Evolutionary conservation across 495 filamentous ascomycete species (phyloP), one percentile per base, ranked within the genome.

Genomic region (Aspergillus diversus): DNA sequence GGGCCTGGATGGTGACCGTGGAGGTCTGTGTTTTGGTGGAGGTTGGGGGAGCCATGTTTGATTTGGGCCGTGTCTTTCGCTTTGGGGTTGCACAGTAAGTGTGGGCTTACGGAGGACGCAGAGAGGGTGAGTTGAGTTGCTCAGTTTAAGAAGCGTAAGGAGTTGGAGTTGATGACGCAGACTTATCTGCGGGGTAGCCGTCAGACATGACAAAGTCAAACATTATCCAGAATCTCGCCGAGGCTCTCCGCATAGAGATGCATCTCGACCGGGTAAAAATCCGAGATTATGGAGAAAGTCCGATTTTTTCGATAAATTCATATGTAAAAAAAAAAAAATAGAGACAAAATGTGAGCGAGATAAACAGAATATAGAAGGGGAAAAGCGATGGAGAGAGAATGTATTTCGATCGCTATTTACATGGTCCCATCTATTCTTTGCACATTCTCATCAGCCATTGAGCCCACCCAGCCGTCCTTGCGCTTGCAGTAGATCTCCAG

Each of bases 31-130:
- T 66, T 56, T 75, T 70, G 34, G 72, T 76, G 31, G 70, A 61
- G 8, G 71, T 69, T 42, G 72, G 75, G 34, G 71, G 72, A 43
- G 75, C 66, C 71, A 78, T 75, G 9, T 21, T 67, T 49, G 34
- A 21, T 8, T 49, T 46, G 5, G 43, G 43, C 21, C 21, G 27
- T 33, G 27, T 16, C 13, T 47, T 33, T 31, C 21, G 21, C 7
- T 42, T 4, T 27, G 55, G 33, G 27, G 39, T 12, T 57, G 39
- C 0, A 5, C 15, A 13, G 21, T 47, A 27, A n/a, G 27, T 39
- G 5, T 34, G 33, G 21, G 21, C 21, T 27, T 17, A 15, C 15
- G 21, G 52, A 33, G 13, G 17, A 33, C 32, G 31, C 6, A 33
- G 17, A 54, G 51, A 6, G 27, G 33, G 51, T 12, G 33, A 32